These are phyloP conservation scores for Vishniacozyma victoriae DNA, from an alignment of 768 basidiomycete genomes.

Conservation along the genomic window DNA sequence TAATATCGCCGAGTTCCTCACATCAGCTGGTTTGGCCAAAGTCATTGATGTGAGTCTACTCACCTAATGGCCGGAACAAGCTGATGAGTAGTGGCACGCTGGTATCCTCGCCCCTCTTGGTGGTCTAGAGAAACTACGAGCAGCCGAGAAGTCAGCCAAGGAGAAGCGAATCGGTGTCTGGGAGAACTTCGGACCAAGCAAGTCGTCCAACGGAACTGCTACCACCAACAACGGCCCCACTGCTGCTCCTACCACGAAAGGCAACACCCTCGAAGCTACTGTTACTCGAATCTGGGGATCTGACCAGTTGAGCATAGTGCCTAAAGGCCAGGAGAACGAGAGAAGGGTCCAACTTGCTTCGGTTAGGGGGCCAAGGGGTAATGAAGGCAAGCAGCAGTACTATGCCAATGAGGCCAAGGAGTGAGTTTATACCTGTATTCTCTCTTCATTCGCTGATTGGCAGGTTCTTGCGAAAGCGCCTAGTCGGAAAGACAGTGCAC, in stretches of 20 bases:
- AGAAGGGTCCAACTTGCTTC: slow-evolving; percentile 81
- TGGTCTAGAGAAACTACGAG: slow-evolving; percentile 79
- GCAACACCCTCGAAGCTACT: slow-evolving; percentile 63
- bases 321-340: slow-evolving; percentile 65
- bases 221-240: slow-evolving; percentile 19
- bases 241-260: slow-evolving; percentile 27
- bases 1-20: slow-evolving; percentile 85
- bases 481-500: slow-evolving; percentile 62
- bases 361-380: slow-evolving; percentile 71
- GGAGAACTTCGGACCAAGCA: slow-evolving; percentile 37
- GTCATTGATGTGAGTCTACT: slow-evolving; percentile 62
- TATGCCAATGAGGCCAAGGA: slow-evolving; percentile 90
- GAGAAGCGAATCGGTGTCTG: slow-evolving; percentile 51
- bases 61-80: neutral
- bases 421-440: slow-evolving; percentile 10
- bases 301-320: slow-evolving; percentile 77
- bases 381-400: slow-evolving; percentile 77
- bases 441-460: slow-evolving; percentile 2
- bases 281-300: slow-evolving; percentile 87
- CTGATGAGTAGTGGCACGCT: slow-evolving; percentile 70
- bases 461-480: slow-evolving; percentile 73
- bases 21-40: slow-evolving; percentile 76
- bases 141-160: slow-evolving; percentile 66
- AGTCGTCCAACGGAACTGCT: slow-evolving; percentile 49
- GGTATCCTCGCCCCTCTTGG: slow-evolving; percentile 80